Evolutionary conservation across 352 stramenopile species (phyloP), one percentile per base, ranked within the genome.

Genomic region (Pythium angustatum): DNA sequence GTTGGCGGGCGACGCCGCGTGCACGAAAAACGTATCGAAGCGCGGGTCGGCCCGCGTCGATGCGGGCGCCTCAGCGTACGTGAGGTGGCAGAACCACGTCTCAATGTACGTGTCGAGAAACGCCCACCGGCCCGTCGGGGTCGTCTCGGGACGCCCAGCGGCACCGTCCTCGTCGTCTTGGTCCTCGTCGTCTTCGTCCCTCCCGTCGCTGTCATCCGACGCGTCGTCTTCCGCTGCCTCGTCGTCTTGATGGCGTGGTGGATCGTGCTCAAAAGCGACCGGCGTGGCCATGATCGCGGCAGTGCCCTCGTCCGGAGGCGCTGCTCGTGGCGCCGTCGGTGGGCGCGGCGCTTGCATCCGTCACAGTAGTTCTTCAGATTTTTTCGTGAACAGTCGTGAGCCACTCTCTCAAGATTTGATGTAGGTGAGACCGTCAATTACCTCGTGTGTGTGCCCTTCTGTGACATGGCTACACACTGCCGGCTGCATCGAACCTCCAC

Each of bases 381-480:
- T n/a, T n/a, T n/a, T n/a, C n/a, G n/a, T n/a, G n/a, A n/a, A n/a
- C n/a, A n/a, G n/a, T n/a, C n/a, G n/a, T n/a, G n/a, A n/a, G n/a
- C n/a, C n/a, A n/a, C n/a, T n/a, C n/a, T n/a, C n/a, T n/a, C n/a
- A n/a, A n/a, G n/a, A n/a, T n/a, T n/a, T n/a, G n/a, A n/a, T n/a
- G n/a, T n/a, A n/a, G n/a, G 12, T 7, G 10, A 28, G 8, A 9
- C 21, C 19, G 40, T 47, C 19, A 9, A 30, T 50, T 50, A 10
- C 43, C 43, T 28, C 43, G 5, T 6, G 3, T 19, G 10, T 50
- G 22, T 50, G 43, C 43, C 43, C 5, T 8, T 50, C 14, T 50
- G 43, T 50, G 43, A 50, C 43, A 50, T 50, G 43, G 43, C 43
- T 50, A 50, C 43, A 47, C n/a, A n/a, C n/a, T n/a, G n/a, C n/a